Percentiles rank a stretch among this genome's conserved stretches.
These are phyloP conservation scores for Biscogniauxia sp. DNA, from an alignment of 2,329 filamentous ascomycete species.

Conservation along the genomic window DNA sequence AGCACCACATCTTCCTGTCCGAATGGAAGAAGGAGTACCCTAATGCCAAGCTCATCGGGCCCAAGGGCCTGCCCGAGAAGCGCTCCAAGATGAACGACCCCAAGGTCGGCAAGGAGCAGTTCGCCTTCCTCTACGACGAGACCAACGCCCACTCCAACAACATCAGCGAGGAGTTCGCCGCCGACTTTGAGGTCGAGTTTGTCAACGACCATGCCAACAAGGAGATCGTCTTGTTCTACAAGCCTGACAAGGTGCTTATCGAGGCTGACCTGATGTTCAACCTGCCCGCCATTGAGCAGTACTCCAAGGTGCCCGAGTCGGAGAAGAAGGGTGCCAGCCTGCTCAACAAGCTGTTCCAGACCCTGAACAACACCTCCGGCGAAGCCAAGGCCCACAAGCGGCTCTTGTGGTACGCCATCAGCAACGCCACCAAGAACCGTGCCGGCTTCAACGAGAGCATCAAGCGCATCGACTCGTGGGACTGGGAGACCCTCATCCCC, in stretches of 20 bases:
- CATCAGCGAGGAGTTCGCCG: slow-evolving; percentile 76
- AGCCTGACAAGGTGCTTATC: slow-evolving; percentile 75
- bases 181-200: slow-evolving; percentile 83
- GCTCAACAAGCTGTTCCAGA: slow-evolving; percentile 43
- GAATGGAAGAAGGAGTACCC: slow-evolving; percentile 82
- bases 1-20: slow-evolving; percentile 93
- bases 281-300: slow-evolving; percentile 83
- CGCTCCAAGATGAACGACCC: slow-evolving; percentile 60
- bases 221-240: slow-evolving; percentile 85
- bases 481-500: slow-evolving; percentile 81
- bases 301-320: slow-evolving; percentile 55
- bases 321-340: slow-evolving; percentile 38
- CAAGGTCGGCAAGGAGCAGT: slow-evolving; percentile 54
- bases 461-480: slow-evolving; percentile 70
- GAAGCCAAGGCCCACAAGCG: slow-evolving; percentile 74
- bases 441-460: slow-evolving; percentile 68
- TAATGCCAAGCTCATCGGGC: slow-evolving; percentile 74
- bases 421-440: slow-evolving; percentile 53
- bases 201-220: slow-evolving; percentile 77
- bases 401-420: slow-evolving; percentile 75
- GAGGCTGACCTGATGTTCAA: slow-evolving; percentile 93
- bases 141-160: slow-evolving; percentile 48
- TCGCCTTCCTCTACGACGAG: slow-evolving; percentile 65
- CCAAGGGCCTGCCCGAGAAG: slow-evolving; percentile 81
- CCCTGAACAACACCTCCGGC: slow-evolving; percentile 61